Evolutionary conservation across 1,284 basidiomycete genomes (phyloP), one percentile per base, ranked within the genome.

Genomic region (Cryptococcus depauperatus): DNA sequence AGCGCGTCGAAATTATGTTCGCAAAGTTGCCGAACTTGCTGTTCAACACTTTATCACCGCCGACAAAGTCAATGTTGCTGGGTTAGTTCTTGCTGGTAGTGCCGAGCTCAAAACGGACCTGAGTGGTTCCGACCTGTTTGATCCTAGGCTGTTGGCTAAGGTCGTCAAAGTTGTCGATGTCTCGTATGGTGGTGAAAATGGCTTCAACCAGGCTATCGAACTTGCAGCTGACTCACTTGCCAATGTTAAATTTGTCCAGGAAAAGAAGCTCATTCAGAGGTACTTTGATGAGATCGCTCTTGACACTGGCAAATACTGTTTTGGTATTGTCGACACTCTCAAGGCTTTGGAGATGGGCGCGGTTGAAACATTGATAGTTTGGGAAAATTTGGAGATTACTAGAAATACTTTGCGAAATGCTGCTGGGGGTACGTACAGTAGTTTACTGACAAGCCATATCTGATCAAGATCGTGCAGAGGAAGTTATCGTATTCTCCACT

Each of bases 201-300:
- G 95, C 16, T 98, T 98, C 76, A 97, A 98, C 70, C 88, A 92
- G 85, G 93, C 93, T 9, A 98, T 99, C 58, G 93, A 98, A 69
- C 80, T 98, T 40, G 86, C 93, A 0, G 85, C 89, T 2, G 93
- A 98, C 71, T 88, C 90, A 5, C 80, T 99, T 22, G 83, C 87
- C 35, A 97, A 97, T 69, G 95, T 99, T 76, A 98, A 98, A 71
- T 98, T 99, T 59, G 91, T 99, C 14, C 93, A 98, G 72, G 93
- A 99, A 77, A 98, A 98, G 78, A 85, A 78, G 69, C 80, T 96
- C 35, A 95, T 96, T 59, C 92, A 97, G 68, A 89, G 81, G 35
- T 98, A 97, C 77, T 97, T 99, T 72, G 93, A 98, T 68, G 95
- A 99, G 74, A 99, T 99, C 73, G 93, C 91, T 54, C 86, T 89